Conservation (phyloP, 176 grass and related monocot species). For the Aechmea fasciata region DNA sequence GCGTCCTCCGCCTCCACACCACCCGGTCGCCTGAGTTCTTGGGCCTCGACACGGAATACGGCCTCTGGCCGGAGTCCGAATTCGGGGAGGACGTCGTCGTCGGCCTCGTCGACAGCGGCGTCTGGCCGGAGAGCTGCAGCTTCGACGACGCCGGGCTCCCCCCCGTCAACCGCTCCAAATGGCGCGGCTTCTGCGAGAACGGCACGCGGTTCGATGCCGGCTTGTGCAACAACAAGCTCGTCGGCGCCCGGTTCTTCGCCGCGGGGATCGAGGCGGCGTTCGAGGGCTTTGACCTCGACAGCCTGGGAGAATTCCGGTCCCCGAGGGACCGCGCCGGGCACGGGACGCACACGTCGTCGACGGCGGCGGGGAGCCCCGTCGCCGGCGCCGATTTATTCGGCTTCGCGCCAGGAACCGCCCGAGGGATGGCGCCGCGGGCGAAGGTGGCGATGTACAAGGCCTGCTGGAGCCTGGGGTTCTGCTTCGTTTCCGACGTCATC, state of each 20-base stretch:
- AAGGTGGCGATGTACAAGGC: constrained; percentile 33
- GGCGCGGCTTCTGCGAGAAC: constrained; percentile 21
- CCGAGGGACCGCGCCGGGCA: constrained; percentile 11
- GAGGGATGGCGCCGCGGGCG: constrained; percentile 23
- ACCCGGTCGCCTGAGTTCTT: constrained; percentile 42
- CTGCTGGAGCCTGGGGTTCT: neutral
- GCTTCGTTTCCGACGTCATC: neutral
- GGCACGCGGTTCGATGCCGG: constrained; percentile 14
- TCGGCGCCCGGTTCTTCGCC: constrained; percentile 20
- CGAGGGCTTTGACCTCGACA: neutral
- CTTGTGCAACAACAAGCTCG: constrained; percentile 39
- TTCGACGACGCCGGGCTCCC: constrained; percentile 25
- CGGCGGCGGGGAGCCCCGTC: constrained; percentile 8
- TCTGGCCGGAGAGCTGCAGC: constrained; percentile 38
- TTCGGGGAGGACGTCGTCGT: constrained; percentile 33
- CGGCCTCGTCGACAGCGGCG: constrained; percentile 30
- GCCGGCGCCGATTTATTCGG: neutral
- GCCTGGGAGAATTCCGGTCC: neutral
- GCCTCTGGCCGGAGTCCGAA: constrained; percentile 23
- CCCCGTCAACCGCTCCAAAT: constrained; percentile 9
- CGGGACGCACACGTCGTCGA: constrained; percentile 29
- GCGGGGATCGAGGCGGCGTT: neutral
- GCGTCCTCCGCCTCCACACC: neutral
- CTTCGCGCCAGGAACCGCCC: neutral
- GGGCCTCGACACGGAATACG: constrained; percentile 19